Base-by-base conservation (phyloP, 352 stramenopile genomes). In the Globisporangium radiosum region DNA sequence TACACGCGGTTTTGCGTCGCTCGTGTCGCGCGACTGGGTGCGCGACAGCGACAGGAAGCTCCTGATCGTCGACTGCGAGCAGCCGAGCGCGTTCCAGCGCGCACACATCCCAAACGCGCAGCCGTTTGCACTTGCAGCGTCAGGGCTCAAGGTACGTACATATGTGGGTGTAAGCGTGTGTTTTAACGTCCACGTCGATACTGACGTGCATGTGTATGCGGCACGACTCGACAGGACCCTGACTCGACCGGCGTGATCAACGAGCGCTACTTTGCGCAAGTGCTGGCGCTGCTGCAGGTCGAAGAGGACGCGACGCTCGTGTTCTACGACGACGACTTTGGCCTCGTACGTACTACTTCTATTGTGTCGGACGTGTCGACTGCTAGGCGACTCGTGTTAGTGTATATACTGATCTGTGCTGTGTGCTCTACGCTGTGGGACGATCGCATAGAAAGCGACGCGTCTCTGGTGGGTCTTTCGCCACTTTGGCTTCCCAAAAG, bases 401-500 rank as follows among this genome's bases (percentile, higher is more conserved):
- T 19, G 17, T 19, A 19, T 19, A 19, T 19, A 19, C 17, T 19
- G 17, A 19, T 19, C 17, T 19, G 17, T 19, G 17, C 13, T 25
- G 11, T 19, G 14, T 50, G 17, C 17, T 10, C 17, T 19, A 19
- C 17, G 17, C 17, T 19, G 17, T 19, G 17, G 17, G 17, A 19
- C 17, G 17, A 19, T 19, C 17, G 17, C 17, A 37, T 54, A 87
- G 77, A 79, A 81, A 63, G 69, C 83, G 37, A 85, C 76, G 11
- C 75, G 83, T 17, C 78, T 81, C 58, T 92, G 83, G 83, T 92
- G 83, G 83, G 79, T 92, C 14, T 88, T 88, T 57, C 73, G 69
- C 39, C 78, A 90, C 68, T 92, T 78, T 54, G 83, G 83, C 19
- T 86, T 88, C 56, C 78, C 80, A 4, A 72, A 83, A 50, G 70